phyloP scores from a whole-genome alignment of 75 land plant genomes.

The Sequoia sempervirens region DNA sequence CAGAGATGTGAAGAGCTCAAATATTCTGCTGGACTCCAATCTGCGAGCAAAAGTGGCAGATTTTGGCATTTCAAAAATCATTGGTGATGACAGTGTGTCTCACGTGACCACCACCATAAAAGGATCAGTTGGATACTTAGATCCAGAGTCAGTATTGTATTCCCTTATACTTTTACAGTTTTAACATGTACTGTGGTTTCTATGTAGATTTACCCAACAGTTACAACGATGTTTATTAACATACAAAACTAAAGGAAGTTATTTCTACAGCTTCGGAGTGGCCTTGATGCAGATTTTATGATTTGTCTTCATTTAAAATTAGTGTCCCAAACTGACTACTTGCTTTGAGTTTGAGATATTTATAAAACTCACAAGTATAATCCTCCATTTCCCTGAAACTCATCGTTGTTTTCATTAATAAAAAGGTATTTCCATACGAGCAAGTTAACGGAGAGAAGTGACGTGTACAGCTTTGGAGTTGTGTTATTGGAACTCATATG shows the following conservation, averaged over 20 bases:
- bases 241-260: too few species aligned
- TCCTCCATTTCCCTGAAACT: not conserved
- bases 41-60: constrained; percentile 7
- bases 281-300: too few species aligned
- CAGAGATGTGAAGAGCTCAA: constrained; percentile 12
- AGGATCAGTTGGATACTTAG: constrained; percentile 16
- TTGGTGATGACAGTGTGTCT: not conserved
- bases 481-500: constrained; percentile 3
- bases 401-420: not conserved
- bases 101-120: constrained; percentile 13
- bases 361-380: too few species aligned
- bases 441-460: constrained; percentile 8
- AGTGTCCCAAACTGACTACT: not conserved
- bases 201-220: not conserved
- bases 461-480: constrained; percentile 13
- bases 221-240: too few species aligned
- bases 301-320: not conserved
- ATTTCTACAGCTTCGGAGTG: too few species aligned
- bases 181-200: not conserved
- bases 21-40: constrained; percentile 8
- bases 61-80: constrained; percentile 16
- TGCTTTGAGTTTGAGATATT: not conserved
- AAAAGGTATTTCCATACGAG: not conserved
- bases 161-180: not conserved
- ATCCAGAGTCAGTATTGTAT: constrained; percentile 1